A percentile compares a stretch with the other conserved stretches of the same genome.
Conservation (phyloP, 2,329 filamentous ascomycete genomes). For the Helotiales sp. region DNA sequence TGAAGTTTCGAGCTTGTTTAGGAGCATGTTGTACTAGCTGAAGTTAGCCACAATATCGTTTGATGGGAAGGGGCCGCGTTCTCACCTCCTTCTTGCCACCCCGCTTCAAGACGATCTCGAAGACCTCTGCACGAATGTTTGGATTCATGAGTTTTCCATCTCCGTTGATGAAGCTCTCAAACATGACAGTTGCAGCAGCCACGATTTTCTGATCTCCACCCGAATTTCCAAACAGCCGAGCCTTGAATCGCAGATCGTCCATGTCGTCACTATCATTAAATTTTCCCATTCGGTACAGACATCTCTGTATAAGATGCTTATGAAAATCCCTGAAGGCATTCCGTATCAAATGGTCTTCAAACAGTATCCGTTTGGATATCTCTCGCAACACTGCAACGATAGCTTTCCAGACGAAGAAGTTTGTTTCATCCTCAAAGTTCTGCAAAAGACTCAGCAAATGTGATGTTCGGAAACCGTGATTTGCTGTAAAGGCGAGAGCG, state of each 20-base stretch:
- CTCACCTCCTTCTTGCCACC: constrained; percentile 16
- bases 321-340: constrained; percentile 16
- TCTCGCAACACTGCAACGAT: constrained; percentile 14
- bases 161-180: constrained; percentile 16
- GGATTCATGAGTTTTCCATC: constrained; percentile 21
- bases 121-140: constrained; percentile 24
- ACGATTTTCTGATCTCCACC: constrained; percentile 10
- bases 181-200: constrained; percentile 14
- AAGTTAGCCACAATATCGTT: neutral
- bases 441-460: constrained; percentile 23
- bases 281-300: constrained; percentile 10
- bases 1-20: neutral
- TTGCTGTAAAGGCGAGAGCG: constrained; percentile 54
- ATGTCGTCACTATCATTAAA: constrained; percentile 9
- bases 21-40: constrained; percentile 13
- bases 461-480: constrained; percentile 6
- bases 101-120: constrained; percentile 20
- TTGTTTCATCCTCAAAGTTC: constrained; percentile 24
- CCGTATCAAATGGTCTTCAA: constrained; percentile 16
- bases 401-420: constrained; percentile 24
- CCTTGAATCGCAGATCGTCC: constrained; percentile 21
- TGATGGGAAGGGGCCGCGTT: neutral
- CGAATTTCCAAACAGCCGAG: constrained; percentile 21
- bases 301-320: constrained; percentile 3
- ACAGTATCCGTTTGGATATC: constrained; percentile 15